Conservation (phyloP, 164 flowering plant genomes). For the Malania oleifera region DNA sequence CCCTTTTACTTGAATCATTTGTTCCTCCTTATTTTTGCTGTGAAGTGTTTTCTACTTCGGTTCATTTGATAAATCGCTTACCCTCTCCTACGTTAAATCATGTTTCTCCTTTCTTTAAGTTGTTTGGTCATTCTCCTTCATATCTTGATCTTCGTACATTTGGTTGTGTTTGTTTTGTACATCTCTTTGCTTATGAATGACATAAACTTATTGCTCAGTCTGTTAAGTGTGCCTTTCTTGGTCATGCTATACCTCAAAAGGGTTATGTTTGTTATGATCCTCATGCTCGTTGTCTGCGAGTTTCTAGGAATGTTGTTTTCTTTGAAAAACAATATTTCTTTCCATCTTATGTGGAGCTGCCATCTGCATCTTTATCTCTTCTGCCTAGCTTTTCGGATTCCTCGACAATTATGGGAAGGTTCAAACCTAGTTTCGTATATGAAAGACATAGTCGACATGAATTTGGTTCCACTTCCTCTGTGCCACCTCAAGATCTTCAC, state of each 20-base stretch:
- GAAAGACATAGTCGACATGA: too few relatives aligned
- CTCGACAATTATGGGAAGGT: not conserved
- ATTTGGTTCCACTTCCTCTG: too few relatives aligned
- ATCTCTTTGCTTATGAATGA: too few relatives aligned
- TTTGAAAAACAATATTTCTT: too few relatives aligned
- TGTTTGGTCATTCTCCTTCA: too few relatives aligned
- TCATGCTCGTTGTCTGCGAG: not conserved
- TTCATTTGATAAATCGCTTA: not conserved
- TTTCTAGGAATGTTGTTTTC: not conserved
- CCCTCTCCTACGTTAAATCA: not conserved
- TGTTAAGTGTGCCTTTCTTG: slow-evolving; percentile 4
- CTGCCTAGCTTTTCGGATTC: not conserved
- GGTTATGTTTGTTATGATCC: not conserved
- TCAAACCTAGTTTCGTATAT: too few relatives aligned
- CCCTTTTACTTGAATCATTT: not conserved
- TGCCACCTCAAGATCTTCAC: not conserved
- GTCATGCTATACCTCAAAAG: not conserved
- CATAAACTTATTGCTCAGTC: not conserved
- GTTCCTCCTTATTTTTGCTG: not conserved
- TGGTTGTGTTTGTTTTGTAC: slow-evolving; percentile 3
- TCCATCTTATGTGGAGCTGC: not conserved
- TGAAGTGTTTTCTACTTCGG: not conserved
- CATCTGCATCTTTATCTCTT: slow-evolving; percentile 1
- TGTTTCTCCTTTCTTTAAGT: not conserved
- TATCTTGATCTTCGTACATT: not conserved